Conservation (phyloP, 2,329 filamentous ascomycete species). For the Parafenestella ontariensis region DNA sequence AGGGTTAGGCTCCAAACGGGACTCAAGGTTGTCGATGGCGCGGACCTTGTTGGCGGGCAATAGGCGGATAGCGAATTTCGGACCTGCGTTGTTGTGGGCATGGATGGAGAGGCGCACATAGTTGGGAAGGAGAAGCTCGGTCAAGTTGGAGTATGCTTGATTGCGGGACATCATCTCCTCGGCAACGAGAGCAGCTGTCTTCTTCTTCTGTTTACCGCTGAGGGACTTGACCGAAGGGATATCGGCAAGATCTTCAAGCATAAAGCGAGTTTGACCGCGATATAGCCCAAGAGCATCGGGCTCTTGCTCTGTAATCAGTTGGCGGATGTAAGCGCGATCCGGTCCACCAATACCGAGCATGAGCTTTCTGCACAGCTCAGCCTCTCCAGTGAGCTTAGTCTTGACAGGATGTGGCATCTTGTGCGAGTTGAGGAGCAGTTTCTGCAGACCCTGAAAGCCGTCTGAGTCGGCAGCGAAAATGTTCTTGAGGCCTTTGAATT, state of each 20-base stretch:
- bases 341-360: conserved; percentile 35
- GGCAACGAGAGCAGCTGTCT: conserved; percentile 42
- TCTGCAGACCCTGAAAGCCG: conserved; percentile 29
- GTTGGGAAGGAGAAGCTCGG: conserved; percentile 56
- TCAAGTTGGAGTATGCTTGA: conserved; percentile 57
- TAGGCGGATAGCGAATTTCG: conserved; percentile 54
- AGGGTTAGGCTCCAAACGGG: conserved; percentile 30
- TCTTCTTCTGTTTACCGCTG: conserved; percentile 45
- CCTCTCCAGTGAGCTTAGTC: conserved; percentile 35
- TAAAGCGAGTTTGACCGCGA: conserved; percentile 48
- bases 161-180: conserved; percentile 53
- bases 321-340: conserved; percentile 34
- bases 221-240: conserved; percentile 31
- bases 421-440: conserved; percentile 23
- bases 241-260: conserved; percentile 46
- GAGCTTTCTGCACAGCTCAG: conserved; percentile 41
- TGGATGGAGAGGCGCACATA: conserved; percentile 59
- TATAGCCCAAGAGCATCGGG: conserved; percentile 41
- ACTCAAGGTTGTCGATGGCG: conserved; percentile 44
- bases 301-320: conserved; percentile 38
- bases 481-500: conserved; percentile 39
- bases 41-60: conserved; percentile 43
- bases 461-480: conserved; percentile 37
- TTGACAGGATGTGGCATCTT: conserved; percentile 40
- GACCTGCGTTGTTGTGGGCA: conserved; percentile 53